Conservation (phyloP, 2,329 filamentous ascomycete genomes). For the Colletotrichum sp. region DNA sequence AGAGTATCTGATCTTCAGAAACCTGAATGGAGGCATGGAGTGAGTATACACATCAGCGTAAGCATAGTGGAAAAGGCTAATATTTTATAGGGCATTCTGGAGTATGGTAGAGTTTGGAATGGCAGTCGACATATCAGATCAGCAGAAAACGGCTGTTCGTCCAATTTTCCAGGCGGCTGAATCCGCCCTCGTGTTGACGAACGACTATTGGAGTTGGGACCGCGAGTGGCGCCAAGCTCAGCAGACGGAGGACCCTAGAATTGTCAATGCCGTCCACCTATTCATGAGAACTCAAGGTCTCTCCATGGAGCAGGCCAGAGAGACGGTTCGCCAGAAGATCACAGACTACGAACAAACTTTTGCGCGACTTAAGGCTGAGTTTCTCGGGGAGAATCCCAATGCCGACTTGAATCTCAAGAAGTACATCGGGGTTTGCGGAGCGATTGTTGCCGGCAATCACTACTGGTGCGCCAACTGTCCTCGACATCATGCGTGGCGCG, state of each 20-base stretch:
- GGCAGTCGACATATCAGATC: background rate
- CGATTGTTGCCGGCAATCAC: background rate
- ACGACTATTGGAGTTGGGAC: conserved; percentile 13
- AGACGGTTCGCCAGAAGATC: background rate
- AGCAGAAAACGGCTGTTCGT: background rate
- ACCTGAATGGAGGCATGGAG: conserved; percentile 9
- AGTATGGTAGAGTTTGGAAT: conserved; percentile 2
- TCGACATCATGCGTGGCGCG: background rate
- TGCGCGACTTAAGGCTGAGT: background rate
- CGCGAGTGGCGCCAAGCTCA: background rate
- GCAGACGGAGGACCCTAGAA: background rate
- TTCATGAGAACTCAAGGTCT: background rate
- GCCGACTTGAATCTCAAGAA: background rate
- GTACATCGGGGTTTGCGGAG: background rate
- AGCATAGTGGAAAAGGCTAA: background rate
- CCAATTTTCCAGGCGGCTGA: background rate
- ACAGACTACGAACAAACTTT: background rate
- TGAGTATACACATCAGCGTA: background rate
- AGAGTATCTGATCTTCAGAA: background rate
- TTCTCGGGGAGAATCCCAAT: background rate
- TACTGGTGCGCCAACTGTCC: conserved; percentile 8
- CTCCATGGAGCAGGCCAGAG: background rate
- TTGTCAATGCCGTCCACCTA: background rate
- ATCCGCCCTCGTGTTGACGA: background rate
- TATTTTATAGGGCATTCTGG: background rate